Percentiles rank a stretch among this genome's conserved stretches.
Evolutionary conservation across 2,329 filamentous ascomycete genomes (phyloP).

Genomic region (Claviceps sp.): DNA sequence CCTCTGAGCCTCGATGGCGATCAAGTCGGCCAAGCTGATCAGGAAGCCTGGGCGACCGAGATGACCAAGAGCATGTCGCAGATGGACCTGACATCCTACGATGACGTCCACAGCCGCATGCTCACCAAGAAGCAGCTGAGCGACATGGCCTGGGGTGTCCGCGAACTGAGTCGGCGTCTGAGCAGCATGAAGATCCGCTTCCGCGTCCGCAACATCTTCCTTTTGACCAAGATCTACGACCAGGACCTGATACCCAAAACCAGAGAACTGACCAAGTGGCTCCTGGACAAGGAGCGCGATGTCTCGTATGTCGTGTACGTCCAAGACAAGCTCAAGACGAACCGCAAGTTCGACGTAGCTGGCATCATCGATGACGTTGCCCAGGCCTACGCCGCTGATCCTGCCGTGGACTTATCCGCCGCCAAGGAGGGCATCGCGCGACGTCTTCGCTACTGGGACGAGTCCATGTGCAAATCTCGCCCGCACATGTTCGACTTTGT

Average conservation of each 20-base stretch:
- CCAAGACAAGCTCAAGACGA: slow-evolving; percentile 59
- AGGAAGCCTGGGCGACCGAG: slow-evolving; percentile 39
- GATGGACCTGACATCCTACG: slow-evolving; percentile 23
- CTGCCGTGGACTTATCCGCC: slow-evolving; percentile 19
- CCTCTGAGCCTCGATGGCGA: slow-evolving; percentile 25
- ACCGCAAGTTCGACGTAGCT: slow-evolving; percentile 59
- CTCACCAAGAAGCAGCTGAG: slow-evolving; percentile 89
- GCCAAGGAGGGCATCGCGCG: slow-evolving; percentile 24
- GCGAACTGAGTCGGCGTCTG: slow-evolving; percentile 76
- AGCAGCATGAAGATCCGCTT: slow-evolving; percentile 73
- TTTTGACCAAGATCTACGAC: slow-evolving; percentile 89
- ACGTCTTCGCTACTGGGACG: slow-evolving; percentile 71
- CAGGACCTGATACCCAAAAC: slow-evolving; percentile 65
- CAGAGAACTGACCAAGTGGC: slow-evolving; percentile 64
- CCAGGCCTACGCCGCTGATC: slow-evolving; percentile 24
- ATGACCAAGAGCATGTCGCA: slow-evolving; percentile 31
- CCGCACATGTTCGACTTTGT: slow-evolving; percentile 91
- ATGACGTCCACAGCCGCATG: slow-evolving; percentile 48
- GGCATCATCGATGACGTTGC: slow-evolving; percentile 52
- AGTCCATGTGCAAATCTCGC: slow-evolving; percentile 58
- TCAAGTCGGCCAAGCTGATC: slow-evolving; percentile 40
- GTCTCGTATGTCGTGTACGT: slow-evolving; percentile 68
- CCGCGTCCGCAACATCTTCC: slow-evolving; percentile 68
- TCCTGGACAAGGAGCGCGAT: slow-evolving; percentile 57
- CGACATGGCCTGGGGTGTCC: slow-evolving; percentile 93